Percentiles rank a stretch among this genome's conserved stretches.
Conservation (phyloP, 2,329 filamentous ascomycete species). For the Chaetomium sp. region DNA sequence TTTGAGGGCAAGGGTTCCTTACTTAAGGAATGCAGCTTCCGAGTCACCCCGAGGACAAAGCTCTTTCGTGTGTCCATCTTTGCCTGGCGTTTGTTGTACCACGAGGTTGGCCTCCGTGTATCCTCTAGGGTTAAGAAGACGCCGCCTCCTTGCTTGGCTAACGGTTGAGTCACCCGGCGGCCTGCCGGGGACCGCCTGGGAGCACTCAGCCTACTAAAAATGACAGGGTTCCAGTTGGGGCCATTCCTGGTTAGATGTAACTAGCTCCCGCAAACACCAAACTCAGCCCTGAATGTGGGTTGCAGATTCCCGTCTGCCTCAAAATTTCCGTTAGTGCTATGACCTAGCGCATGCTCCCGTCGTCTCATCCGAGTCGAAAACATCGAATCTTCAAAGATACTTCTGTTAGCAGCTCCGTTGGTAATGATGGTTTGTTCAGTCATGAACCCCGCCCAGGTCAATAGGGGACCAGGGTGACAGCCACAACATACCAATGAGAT, state of each 20-base stretch:
- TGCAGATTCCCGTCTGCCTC: neutral
- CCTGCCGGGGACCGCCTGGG: neutral
- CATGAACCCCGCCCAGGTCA: neutral
- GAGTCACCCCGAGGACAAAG: neutral
- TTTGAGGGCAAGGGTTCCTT: neutral
- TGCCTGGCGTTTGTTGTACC: neutral
- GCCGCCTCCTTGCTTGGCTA: conserved; percentile 6
- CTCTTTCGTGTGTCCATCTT: neutral
- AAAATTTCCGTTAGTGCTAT: neutral
- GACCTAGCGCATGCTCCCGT: neutral
- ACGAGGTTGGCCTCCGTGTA: neutral
- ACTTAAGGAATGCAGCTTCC: neutral
- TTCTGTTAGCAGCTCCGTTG: too few relatives aligned
- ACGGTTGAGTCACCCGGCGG: conserved; percentile 23
- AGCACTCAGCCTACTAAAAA: neutral
- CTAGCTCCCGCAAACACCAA: neutral
- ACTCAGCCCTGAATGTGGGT: neutral
- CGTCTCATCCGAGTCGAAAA: neutral
- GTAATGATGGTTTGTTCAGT: too few relatives aligned
- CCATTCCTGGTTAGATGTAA: too few relatives aligned
- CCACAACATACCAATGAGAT: neutral
- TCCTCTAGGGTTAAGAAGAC: neutral
- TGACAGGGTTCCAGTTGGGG: neutral
- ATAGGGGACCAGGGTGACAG: neutral
- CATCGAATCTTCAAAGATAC: too few relatives aligned